A percentile compares a stretch with the other conserved stretches of the same genome.
These are phyloP conservation scores for Naganishia liquefaciens DNA, from an alignment of 1,284 basidiomycete genomes.

Conservation along the genomic window DNA sequence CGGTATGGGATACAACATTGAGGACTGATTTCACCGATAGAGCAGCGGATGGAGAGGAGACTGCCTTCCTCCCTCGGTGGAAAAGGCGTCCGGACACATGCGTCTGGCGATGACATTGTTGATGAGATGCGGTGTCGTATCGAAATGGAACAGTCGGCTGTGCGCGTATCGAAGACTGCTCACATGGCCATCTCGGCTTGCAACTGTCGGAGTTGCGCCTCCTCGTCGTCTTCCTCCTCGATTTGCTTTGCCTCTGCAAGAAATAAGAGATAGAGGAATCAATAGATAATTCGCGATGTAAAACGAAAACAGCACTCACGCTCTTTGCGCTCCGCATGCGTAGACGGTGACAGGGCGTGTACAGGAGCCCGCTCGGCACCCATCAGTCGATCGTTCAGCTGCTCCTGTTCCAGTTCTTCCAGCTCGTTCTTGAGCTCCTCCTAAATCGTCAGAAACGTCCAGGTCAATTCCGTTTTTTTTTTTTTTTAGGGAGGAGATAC, in stretches of 20 bases:
- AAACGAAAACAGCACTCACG: conserved; percentile 56
- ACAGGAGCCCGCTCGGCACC: conserved; percentile 89
- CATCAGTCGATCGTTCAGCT: conserved; percentile 81
- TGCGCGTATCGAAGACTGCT: background rate
- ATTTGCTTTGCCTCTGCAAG: conserved; percentile 54
- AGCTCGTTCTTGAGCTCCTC: conserved; percentile 82
- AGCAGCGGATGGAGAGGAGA: background rate
- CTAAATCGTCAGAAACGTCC: conserved; percentile 53
- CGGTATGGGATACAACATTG: conserved; percentile 4
- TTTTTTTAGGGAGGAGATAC: conserved; percentile 33
- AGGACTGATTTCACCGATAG: background rate
- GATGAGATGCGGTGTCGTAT: background rate
- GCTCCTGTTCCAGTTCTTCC: conserved; percentile 87
- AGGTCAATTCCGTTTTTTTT: background rate
- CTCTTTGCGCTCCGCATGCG: conserved; percentile 49
- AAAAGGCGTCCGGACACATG: background rate
- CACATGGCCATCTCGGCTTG: conserved; percentile 90
- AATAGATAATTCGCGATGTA: background rate
- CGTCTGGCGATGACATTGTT: background rate
- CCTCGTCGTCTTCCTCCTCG: conserved; percentile 86
- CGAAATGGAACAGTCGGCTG: background rate
- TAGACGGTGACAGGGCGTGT: conserved; percentile 71
- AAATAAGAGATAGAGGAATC: conserved; percentile 27
- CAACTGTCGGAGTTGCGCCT: conserved; percentile 83
- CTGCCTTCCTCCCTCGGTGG: background rate